Evolutionary conservation across 768 basidiomycete genomes (phyloP).

Genomic region (Leccinum barrowsii): DNA sequence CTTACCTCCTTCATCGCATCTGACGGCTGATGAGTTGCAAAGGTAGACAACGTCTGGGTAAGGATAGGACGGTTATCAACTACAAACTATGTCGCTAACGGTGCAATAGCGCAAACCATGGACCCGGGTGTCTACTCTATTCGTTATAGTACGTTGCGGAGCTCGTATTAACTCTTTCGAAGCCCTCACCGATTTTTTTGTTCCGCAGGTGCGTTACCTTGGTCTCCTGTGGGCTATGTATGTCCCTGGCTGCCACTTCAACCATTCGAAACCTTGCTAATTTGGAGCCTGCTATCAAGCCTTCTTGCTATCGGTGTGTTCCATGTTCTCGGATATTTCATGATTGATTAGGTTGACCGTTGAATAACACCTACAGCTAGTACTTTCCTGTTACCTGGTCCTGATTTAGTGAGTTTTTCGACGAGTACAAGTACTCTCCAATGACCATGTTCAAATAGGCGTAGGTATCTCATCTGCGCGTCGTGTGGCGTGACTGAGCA

Average conservation of each 20-base stretch:
- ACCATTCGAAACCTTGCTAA: not conserved
- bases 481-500: not conserved
- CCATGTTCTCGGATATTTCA: not conserved
- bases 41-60: conserved; percentile 8
- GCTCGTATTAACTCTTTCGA: too few relatives aligned
- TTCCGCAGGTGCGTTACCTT: not conserved
- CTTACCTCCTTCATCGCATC: not conserved
- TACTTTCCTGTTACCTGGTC: not conserved
- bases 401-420: not conserved
- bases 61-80: not conserved
- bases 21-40: not conserved
- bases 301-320: not conserved
- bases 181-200: not conserved
- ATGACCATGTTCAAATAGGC: not conserved
- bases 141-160: not conserved
- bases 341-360: not conserved
- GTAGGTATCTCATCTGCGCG: not conserved
- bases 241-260: not conserved
- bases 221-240: not conserved
- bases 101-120: not conserved
- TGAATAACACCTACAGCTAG: not conserved
- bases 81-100: not conserved
- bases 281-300: not conserved
- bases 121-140: not conserved
- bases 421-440: not conserved